Base-by-base conservation (phyloP, 176 grass and related monocot genomes). In the Otatea glauca region DNA sequence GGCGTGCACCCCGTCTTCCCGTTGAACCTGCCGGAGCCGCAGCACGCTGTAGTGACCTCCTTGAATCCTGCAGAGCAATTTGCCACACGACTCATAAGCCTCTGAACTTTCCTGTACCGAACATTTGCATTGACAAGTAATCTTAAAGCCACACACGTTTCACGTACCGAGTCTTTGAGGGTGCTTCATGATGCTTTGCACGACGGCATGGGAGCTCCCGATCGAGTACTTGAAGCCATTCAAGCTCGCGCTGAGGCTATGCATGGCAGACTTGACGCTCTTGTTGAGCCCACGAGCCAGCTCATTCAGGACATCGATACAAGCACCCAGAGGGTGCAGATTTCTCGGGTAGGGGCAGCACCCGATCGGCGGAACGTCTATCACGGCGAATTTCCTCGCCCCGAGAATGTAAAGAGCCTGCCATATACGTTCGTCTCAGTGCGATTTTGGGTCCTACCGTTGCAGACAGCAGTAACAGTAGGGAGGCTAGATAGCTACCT, bases 311-410 rank as follows among this genome's bases (percentile, higher is more conserved):
- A 89, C 79, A 37, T 92, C 93, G 44, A 99, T 77, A 49, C 96
- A 99, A 60, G 86, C 91, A 17, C 93, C 93, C 12, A 92, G 79
- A 17, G 96, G 89, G 74, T 95, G 84, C 80, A 96, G 78, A 63
- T 88, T 96, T 93, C 96, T 80, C 34, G 93, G 81, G 86, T 99
- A 99, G 0, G 96, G 91, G 74, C 93, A 93, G 83, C 96, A 99
- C 64, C 96, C 96, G 55, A 99, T 91, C 9, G 93, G 93, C 62
- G 93, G 91, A 17, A 96, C 84, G 72, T 99, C 96, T 75, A 99
- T 80, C 62, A 99, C 77, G 16, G 77, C 96, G 23, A 96, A 47
- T 75, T 94, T 99, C 80, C 93, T 90, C 58, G 89, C 96, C 21
- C 96, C 93, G 23, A 94, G 86, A 76, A 50, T 79, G 72, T 92